Evolutionary conservation across 441 rosid species (phyloP).

Genomic region (Biscutella auriculata): DNA sequence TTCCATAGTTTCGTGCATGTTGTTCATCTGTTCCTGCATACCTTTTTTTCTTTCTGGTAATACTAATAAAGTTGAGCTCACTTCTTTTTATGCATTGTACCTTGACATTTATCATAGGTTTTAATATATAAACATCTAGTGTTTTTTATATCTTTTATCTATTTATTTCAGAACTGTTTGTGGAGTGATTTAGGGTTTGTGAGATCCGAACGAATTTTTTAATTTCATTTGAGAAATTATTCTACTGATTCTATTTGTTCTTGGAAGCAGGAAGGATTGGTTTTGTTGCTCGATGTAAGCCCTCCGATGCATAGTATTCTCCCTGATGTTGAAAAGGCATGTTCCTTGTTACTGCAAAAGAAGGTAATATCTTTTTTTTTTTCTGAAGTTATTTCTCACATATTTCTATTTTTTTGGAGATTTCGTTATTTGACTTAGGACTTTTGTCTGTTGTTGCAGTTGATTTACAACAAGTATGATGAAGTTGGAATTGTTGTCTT

Average conservation of each 20-base stretch:
- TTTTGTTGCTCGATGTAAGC: constrained; percentile 77
- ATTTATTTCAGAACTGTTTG: background rate
- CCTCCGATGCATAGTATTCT: constrained; percentile 67
- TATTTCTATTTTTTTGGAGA: no score
- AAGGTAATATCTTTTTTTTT: constrained; percentile 38
- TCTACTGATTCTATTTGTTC: background rate
- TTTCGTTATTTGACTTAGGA: background rate
- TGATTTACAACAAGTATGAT: constrained; percentile 57
- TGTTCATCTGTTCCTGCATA: no score
- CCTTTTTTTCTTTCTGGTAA: no score
- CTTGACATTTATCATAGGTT: no score
- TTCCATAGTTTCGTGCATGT: no score
- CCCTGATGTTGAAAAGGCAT: constrained; percentile 53
- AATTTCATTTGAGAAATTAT: background rate
- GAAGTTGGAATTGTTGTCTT: constrained; percentile 83
- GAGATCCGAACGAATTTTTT: no score
- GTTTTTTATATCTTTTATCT: background rate
- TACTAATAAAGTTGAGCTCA: no score
- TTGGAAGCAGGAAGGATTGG: constrained; percentile 54
- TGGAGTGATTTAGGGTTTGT: background rate
- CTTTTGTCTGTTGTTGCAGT: constrained; percentile 34
- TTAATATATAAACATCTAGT: no score
- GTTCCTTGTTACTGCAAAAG: constrained; percentile 60
- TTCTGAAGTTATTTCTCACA: background rate
- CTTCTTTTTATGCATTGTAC: no score